Evolutionary conservation across 2,329 filamentous ascomycete genomes (phyloP), one percentile per base, ranked within the genome.

Genomic region (Trichoderma aggressivum): DNA sequence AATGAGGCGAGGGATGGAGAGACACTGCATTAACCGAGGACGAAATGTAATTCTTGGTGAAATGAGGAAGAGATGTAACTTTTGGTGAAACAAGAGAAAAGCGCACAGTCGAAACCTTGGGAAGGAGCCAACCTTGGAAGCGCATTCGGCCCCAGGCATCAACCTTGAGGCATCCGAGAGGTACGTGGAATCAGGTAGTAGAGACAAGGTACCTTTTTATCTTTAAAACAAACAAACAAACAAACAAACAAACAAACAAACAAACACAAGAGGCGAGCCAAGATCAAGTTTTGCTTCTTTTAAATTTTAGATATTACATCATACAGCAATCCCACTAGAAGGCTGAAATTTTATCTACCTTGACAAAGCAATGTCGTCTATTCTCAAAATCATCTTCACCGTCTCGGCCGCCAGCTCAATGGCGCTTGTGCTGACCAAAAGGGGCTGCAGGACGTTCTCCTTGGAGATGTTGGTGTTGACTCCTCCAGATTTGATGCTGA

Each of bases 331-430:
- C 76, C 76, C 77, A 72, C 74, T 72, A 64, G 74, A 76, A 74
- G 75, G 73, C 65, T 53, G 30, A 18, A 72, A 71, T 68, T 70
- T 72, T 72, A 24, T 79, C 78, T 87, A 90, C 82, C 88, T 85
- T 77, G 85, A 89, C 80, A 90, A 81, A 62, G 87, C 87, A 82
- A 90, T 90, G 78, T 90, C 88, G 79, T 90, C 88, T 83, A 90
- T 90, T 80, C 88, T 86, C 78, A 90, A 80, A 79, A 90, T 90
- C 94, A 97, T 96, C 90, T 98, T 99, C 77, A 98, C 96, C 73
- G 96, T 99, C 88, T 99, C 96, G 8, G 95, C 94, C 34, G 96
- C 96, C 82, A 99, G 84, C 86, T 99, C 95, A 78, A 99, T 96
- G 28, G 96, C 94, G 82, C 95, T 98, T 71, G 96, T 99, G 87